These are phyloP conservation scores for Malus hybrid DNA, from an alignment of 331 rosid species.

Conservation along the genomic window DNA sequence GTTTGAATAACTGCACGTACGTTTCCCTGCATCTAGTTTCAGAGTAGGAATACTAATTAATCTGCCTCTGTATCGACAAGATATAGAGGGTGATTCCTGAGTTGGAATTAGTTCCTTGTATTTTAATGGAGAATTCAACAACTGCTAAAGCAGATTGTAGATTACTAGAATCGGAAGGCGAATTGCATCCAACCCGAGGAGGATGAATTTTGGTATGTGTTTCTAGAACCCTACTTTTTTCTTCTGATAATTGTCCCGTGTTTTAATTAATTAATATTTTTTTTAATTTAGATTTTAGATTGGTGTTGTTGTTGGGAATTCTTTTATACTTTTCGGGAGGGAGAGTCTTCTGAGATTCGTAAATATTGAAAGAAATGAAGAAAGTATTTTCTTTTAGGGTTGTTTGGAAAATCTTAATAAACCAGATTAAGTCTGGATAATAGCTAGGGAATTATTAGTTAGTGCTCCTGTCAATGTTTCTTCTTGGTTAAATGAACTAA, in stretches of 20 bases:
- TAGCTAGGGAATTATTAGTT: no score
- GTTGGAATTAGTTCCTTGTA: background rate
- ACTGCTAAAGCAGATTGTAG: background rate
- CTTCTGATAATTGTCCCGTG: no score
- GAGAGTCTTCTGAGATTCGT: background rate
- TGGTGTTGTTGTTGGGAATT: background rate
- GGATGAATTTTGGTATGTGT: background rate
- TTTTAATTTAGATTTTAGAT: background rate
- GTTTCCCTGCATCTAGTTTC: no score
- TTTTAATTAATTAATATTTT: background rate
- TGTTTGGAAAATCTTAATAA: background rate
- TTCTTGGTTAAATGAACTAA: background rate
- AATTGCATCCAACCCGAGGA: background rate
- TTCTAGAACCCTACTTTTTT: background rate
- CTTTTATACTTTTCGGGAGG: background rate
- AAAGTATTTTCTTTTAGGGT: background rate
- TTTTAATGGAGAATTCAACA: background rate
- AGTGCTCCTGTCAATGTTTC: no score
- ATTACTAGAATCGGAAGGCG: background rate
- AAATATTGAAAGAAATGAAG: background rate
- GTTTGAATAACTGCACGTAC: no score
- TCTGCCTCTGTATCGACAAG: background rate
- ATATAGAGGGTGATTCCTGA: background rate
- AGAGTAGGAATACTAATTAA: no score
- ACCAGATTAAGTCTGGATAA: background rate